Base-by-base conservation (phyloP, 2,329 filamentous ascomycete species). In the Phoma sp. region DNA sequence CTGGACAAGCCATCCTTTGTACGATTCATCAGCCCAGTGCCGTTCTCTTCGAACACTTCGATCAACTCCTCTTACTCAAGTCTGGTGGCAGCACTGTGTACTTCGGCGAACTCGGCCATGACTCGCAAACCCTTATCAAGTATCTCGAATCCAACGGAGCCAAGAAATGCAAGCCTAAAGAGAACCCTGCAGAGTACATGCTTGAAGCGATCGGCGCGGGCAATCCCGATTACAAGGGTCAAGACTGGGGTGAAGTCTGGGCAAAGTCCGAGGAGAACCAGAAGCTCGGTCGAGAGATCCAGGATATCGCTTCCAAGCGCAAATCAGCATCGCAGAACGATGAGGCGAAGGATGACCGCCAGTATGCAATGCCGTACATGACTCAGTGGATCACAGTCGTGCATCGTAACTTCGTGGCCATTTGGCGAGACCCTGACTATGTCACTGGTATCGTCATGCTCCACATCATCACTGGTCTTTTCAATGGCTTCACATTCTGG, bases 1-100 rank as follows among this genome's bases (percentile, higher is more conserved):
- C 81, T 2, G 87, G 87, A 0, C 87, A 90, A 62, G 86, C 87
- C 4, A 83, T 90, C 1, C 75, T 90, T 1, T 85, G 86, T 55
- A 90, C 87, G 0, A 89, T 90, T 36, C 87, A 90, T 61, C 87
- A 90, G 69, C 88, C 88, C 0, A 88, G 85, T 1, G 84, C 86
- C 0, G 82, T 86, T 8, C 76, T 90, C 0, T 89, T 90, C 48
- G 80, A 85, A 7, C 80, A 87, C 29, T 90, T 90, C 54, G 87
- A 90, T 58, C 82, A 81, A 0, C 80, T 90, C 0, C 77, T 89
- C 0, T 76, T 89, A 1, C 80, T 90, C 0, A 82, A 85, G n/a
- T 82, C 78, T 59, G 87, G 86, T 3, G 87, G 87, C 7, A 82
- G 83, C 60, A 87, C 84, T 1, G 83, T 86, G 1, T 89, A 89